phyloP scores from a whole-genome alignment of 495 filamentous ascomycete genomes.

The Letharia columbiana region DNA sequence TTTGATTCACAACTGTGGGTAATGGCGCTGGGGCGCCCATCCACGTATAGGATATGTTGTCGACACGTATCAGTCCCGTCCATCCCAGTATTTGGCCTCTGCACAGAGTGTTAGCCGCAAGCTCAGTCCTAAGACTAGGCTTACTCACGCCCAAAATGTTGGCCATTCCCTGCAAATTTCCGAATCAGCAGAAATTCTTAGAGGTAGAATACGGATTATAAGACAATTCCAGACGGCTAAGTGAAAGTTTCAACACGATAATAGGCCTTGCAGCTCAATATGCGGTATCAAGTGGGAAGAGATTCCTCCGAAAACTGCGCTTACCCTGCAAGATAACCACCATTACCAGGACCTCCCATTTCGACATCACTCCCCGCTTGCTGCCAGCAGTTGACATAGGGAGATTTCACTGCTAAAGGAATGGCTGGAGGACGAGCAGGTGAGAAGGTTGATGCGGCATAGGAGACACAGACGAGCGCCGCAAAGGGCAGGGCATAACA shows the following conservation, averaged over 20 bases:
- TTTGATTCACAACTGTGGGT: slow-evolving; percentile 40
- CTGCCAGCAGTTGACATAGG: slow-evolving; percentile 50
- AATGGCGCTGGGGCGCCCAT: slow-evolving; percentile 40
- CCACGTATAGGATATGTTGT: slow-evolving; percentile 47
- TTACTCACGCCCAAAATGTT: slow-evolving; percentile 45
- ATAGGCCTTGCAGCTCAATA: neutral
- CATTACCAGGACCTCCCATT: slow-evolving; percentile 35
- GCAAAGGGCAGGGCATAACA: slow-evolving; percentile 1
- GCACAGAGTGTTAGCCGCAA: slow-evolving; percentile 13
- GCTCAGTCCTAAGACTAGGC: neutral
- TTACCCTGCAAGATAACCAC: slow-evolving; percentile 46
- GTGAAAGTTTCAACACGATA: neutral
- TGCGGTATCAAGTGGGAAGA: neutral
- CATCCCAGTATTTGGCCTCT: slow-evolving; percentile 46
- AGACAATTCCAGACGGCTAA: neutral
- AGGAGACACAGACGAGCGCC: neutral
- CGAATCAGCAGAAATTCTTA: neutral
- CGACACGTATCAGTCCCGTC: slow-evolving; percentile 50
- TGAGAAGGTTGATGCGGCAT: slow-evolving; percentile 38
- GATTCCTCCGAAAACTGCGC: neutral
- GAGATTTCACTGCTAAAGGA: slow-evolving; percentile 50
- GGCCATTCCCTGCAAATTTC: slow-evolving; percentile 37
- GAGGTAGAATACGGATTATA: neutral
- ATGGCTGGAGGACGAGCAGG: slow-evolving; percentile 49
- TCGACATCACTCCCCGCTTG: slow-evolving; percentile 40